A percentile compares a stretch with the other conserved stretches of the same genome.
phyloP scores from a whole-genome alignment of 495 filamentous ascomycete species.

The Glarea lozoyensis region DNA sequence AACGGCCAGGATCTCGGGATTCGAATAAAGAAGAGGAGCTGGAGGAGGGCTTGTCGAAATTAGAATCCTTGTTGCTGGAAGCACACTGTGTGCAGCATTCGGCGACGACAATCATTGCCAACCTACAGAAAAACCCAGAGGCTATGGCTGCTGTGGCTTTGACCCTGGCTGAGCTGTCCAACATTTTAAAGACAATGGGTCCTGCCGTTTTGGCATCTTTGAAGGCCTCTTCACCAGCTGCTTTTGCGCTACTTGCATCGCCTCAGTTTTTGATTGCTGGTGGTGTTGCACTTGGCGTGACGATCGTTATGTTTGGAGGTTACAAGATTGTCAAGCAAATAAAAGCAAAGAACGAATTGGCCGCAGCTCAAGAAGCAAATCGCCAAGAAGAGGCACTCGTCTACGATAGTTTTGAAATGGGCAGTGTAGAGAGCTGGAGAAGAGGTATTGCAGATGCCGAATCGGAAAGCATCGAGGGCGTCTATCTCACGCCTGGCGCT shows the following conservation, averaged over 20 bases:
- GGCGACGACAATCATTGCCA: slow-evolving; percentile 74
- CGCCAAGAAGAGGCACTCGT: slow-evolving; percentile 49
- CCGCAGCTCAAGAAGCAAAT: slow-evolving; percentile 37
- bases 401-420: slow-evolving; percentile 37
- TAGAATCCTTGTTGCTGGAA: slow-evolving; percentile 69
- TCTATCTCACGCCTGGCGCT: slow-evolving; percentile 76
- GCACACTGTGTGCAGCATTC: slow-evolving; percentile 80
- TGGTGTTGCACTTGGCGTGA: slow-evolving; percentile 80
- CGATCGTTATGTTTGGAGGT: slow-evolving; percentile 87
- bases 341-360: slow-evolving; percentile 26
- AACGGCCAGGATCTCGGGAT: slow-evolving; percentile 21
- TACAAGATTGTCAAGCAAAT: slow-evolving; percentile 95
- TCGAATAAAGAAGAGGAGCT: slow-evolving; percentile 39
- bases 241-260: slow-evolving; percentile 78
- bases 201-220: slow-evolving; percentile 66
- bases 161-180: slow-evolving; percentile 84
- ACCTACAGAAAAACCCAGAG: slow-evolving; percentile 83
- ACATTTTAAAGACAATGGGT: slow-evolving; percentile 72
- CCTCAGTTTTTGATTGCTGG: slow-evolving; percentile 93
- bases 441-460: slow-evolving; percentile 71
- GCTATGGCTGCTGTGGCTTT: slow-evolving; percentile 91
- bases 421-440: slow-evolving; percentile 67
- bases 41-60: slow-evolving; percentile 52
- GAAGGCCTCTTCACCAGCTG: slow-evolving; percentile 69
- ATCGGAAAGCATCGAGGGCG: slow-evolving; percentile 56